Evolutionary conservation across 2,329 filamentous ascomycete species (phyloP), one percentile per base, ranked within the genome.

Genomic region (Penicillium brevicompactum): DNA sequence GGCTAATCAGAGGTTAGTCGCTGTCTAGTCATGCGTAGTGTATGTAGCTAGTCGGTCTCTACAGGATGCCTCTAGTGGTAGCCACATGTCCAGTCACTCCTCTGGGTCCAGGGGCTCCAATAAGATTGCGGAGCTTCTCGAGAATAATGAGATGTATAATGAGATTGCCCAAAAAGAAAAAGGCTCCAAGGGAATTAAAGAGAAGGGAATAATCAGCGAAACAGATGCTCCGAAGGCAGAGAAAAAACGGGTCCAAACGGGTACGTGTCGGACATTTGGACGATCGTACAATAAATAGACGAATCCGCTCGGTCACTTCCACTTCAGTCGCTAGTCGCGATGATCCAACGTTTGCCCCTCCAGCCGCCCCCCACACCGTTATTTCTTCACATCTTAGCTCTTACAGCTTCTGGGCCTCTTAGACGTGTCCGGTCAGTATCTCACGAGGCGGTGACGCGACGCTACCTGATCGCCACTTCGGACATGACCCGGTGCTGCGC

Each of bases 211-310:
- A 18, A 18, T 18, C 18, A 18, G 18, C 18, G 18, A 18, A 18
- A 18, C 18, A 18, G 18, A 2, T 18, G 18, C 18, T 18, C 18
- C 18, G 18, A 1, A 18, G 18, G 18, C 18, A 18, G 18, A 34
- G 30, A 37, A 46, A 44, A 61, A 49, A 18, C 16, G 52, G 55
- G 47, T 51, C 47, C 5, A 16, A 49, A 18, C 48, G 57, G 61
- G 57, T 58, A 56, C 41, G 50, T 51, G 55, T 62, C 53, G 57
- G 61, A 59, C 50, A 62, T 54, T 63, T 60, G 52, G 61, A 41
- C 49, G 59, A 61, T 61, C 58, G 46, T 49, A 45, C 16, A 46
- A 53, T 41, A 27, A 18, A 32, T 31, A 55, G 41, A 55, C 41
- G 45, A 47, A 24, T 42, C 38, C 43, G 42, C 41, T 40, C 49